A percentile compares a stretch with the other conserved stretches of the same genome.
Evolutionary conservation across 805 yeast genomes (phyloP).

Genomic region (Ogataea nonfermentans): DNA sequence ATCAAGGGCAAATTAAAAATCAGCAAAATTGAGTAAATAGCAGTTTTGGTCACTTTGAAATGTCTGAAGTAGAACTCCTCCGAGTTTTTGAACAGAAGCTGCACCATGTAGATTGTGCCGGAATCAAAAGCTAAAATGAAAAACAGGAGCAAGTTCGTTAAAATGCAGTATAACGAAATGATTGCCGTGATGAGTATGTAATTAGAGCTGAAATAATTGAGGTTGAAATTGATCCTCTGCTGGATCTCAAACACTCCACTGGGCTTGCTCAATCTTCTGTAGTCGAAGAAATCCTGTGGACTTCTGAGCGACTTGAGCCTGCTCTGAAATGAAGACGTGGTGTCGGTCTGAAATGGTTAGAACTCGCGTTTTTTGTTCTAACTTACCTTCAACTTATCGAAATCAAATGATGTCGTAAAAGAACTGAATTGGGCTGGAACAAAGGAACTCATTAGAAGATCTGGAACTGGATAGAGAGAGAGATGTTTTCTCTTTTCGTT

Average conservation of each 20-base stretch:
- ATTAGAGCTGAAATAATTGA: slow-evolving; percentile 83
- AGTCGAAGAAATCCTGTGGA: slow-evolving; percentile 87
- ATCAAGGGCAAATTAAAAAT: slow-evolving; percentile 52
- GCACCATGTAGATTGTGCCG: slow-evolving; percentile 43
- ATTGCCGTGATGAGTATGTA: slow-evolving; percentile 68
- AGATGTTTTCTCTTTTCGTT: slow-evolving; percentile 4
- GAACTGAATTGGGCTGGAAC: slow-evolving; percentile 38
- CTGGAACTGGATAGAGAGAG: slow-evolving; percentile 1
- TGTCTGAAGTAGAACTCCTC: slow-evolving; percentile 36
- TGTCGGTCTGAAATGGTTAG: slow-evolving; percentile 27
- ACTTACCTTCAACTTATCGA: slow-evolving; percentile 33
- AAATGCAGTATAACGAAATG: slow-evolving; percentile 71
- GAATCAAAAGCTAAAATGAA: slow-evolving; percentile 59
- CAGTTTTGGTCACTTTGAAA: slow-evolving; percentile 69
- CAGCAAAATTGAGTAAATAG: slow-evolving; percentile 79
- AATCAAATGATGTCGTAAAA: slow-evolving; percentile 33
- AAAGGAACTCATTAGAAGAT: slow-evolving; percentile 27
- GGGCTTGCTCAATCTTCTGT: slow-evolving; percentile 82
- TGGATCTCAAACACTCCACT: slow-evolving; percentile 79
- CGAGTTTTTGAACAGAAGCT: slow-evolving; percentile 28
- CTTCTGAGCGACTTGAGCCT: slow-evolving; percentile 71
- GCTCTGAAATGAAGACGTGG: slow-evolving; percentile 48
- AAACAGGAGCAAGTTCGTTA: slow-evolving; percentile 78
- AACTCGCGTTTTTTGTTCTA: background rate
- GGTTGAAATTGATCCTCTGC: slow-evolving; percentile 76